These are phyloP conservation scores for Coffea canephora DNA, from an alignment of 257 asterid species.

Conservation along the genomic window DNA sequence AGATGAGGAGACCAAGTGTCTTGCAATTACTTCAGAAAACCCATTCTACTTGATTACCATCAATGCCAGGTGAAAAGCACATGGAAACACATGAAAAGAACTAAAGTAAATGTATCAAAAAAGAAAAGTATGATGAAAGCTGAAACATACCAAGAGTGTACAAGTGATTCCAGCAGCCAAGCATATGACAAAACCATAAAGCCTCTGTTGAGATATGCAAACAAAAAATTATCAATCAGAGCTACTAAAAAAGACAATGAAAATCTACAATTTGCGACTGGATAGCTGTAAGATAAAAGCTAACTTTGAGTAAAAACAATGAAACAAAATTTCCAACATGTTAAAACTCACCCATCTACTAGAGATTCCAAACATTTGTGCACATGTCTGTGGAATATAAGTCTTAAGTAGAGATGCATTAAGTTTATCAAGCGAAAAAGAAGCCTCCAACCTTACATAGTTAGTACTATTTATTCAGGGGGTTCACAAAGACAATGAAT, in stretches of 20 bases:
- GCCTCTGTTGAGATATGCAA: constrained; percentile 54
- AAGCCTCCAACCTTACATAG: too few relatives aligned
- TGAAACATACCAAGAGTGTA: constrained; percentile 74
- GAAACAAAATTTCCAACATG: neutral
- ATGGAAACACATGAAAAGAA: neutral
- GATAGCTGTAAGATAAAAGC: neutral
- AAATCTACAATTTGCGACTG: constrained; percentile 1
- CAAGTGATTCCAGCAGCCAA: constrained; percentile 82
- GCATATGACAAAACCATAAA: constrained; percentile 89
- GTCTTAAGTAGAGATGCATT: too few relatives aligned
- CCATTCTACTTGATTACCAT: neutral
- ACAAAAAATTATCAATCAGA: constrained; percentile 2
- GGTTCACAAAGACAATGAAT: too few relatives aligned
- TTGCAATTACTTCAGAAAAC: neutral
- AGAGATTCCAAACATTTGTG: neutral
- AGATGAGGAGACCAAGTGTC: neutral
- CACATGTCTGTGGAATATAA: too few relatives aligned
- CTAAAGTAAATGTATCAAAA: neutral
- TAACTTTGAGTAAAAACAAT: neutral
- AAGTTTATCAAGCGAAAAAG: too few relatives aligned
- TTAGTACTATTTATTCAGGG: too few relatives aligned
- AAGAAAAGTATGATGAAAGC: neutral
- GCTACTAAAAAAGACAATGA: constrained; percentile 5
- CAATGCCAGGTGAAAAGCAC: neutral
- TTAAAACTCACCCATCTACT: neutral